Conservation (phyloP, 2,329 filamentous ascomycete species). For the Periconia digitata region DNA sequence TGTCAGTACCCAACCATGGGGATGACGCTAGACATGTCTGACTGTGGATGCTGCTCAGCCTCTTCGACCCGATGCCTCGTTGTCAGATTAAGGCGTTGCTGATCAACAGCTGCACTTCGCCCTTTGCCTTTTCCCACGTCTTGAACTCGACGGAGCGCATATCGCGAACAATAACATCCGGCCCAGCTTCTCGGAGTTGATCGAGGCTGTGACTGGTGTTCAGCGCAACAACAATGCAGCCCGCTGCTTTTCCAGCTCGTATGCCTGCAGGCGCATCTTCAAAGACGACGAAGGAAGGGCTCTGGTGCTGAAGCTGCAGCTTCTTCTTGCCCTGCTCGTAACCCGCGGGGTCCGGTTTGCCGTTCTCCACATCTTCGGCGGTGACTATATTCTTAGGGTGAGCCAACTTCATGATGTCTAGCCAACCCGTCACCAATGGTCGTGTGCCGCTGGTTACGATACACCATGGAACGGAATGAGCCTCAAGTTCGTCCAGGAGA, state of each 20-base stretch:
- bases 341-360: slow-evolving; percentile 55
- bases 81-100: slow-evolving; percentile 56
- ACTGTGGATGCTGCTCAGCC: slow-evolving; percentile 2
- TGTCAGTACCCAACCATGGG: slow-evolving; percentile 4
- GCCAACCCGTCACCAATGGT: slow-evolving; percentile 53
- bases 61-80: slow-evolving; percentile 1
- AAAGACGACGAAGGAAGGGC: slow-evolving; percentile 66
- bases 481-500: slow-evolving; percentile 68
- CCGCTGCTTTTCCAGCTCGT: slow-evolving; percentile 78
- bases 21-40: neutral
- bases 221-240: slow-evolving; percentile 81
- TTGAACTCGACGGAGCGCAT: slow-evolving; percentile 70
- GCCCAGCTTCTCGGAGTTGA: slow-evolving; percentile 72
- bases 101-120: slow-evolving; percentile 69
- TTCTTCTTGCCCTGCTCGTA: slow-evolving; percentile 49
- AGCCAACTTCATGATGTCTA: slow-evolving; percentile 52
- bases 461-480: slow-evolving; percentile 71
- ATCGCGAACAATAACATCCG: slow-evolving; percentile 85
- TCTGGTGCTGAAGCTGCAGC: slow-evolving; percentile 45
- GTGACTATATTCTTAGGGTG: slow-evolving; percentile 51
- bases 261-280: slow-evolving; percentile 91
- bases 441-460: slow-evolving; percentile 64
- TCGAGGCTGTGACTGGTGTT: slow-evolving; percentile 78
- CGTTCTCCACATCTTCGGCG: slow-evolving; percentile 52
- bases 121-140: slow-evolving; percentile 56